phyloP scores from a whole-genome alignment of 257 asterid genomes.

The Dorcoceras hygrometricum region DNA sequence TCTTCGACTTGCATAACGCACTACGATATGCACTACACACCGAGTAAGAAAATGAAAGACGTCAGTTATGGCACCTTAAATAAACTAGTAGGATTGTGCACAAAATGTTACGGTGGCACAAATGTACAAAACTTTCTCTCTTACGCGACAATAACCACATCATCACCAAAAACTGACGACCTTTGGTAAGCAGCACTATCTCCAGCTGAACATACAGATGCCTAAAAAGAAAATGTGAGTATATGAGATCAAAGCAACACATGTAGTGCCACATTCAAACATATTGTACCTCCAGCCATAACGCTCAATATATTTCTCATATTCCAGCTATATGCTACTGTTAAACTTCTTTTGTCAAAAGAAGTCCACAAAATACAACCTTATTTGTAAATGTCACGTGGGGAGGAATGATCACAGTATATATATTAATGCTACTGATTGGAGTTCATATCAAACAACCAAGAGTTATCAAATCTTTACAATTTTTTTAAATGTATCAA shows the following conservation, averaged over 20 bases:
- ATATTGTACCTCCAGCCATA: not conserved
- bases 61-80: conserved; percentile 1
- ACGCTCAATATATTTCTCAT: not conserved
- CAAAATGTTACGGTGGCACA: conserved; percentile 11
- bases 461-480: no score
- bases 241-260: not conserved
- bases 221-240: conserved; percentile 45
- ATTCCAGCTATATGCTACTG: not conserved
- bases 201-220: conserved; percentile 82
- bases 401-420: not conserved
- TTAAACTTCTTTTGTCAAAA: not conserved
- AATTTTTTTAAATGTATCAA: not conserved
- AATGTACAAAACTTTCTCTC: conserved; percentile 29
- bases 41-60: conserved; percentile 23
- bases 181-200: conserved; percentile 94
- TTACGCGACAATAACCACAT: conserved; percentile 98
- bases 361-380: not conserved
- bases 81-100: conserved; percentile 6
- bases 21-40: conserved; percentile 82
- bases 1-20: conserved; percentile 88
- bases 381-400: not conserved
- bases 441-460: not conserved
- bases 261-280: not conserved
- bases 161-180: conserved; percentile 85
- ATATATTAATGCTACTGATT: no score